Evolutionary conservation across 2,329 filamentous ascomycete genomes (phyloP).

Genomic region (Salinomyces thailandicus): DNA sequence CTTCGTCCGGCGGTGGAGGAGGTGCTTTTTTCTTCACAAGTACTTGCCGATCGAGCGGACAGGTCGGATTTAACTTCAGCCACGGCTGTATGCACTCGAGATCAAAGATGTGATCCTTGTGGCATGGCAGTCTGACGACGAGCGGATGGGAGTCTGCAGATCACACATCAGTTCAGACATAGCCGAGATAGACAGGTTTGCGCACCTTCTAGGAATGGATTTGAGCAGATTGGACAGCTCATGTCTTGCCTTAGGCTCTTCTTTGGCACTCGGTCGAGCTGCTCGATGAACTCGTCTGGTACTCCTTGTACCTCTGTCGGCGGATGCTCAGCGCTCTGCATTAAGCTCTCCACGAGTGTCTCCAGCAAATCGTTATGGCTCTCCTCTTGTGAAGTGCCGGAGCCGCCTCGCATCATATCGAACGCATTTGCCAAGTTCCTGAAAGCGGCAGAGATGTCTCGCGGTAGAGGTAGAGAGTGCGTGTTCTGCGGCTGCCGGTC

Average conservation of each 20-base stretch:
- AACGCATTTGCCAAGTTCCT: slow-evolving; percentile 51
- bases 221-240: slow-evolving; percentile 50
- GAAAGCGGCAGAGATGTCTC: slow-evolving; percentile 50
- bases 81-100: slow-evolving; percentile 55
- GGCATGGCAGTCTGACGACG: slow-evolving; percentile 52
- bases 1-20: slow-evolving; percentile 34
- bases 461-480: slow-evolving; percentile 50
- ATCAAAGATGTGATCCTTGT: slow-evolving; percentile 52
- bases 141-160: slow-evolving; percentile 48
- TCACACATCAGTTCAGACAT: not conserved
- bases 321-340: slow-evolving; percentile 47
- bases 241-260: slow-evolving; percentile 43
- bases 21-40: slow-evolving; percentile 39
- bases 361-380: slow-evolving; percentile 35
- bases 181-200: not conserved
- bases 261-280: slow-evolving; percentile 49
- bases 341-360: slow-evolving; percentile 45
- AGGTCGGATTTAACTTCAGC: slow-evolving; percentile 54
- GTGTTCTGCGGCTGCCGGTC: slow-evolving; percentile 40
- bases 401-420: slow-evolving; percentile 42
- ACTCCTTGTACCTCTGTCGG: slow-evolving; percentile 52
- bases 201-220: slow-evolving; percentile 49
- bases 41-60: slow-evolving; percentile 51
- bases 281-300: slow-evolving; percentile 50
- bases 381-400: slow-evolving; percentile 13